phyloP scores from a whole-genome alignment of 192 early-diverging fungal species.

The Glomus cerebriforme region DNA sequence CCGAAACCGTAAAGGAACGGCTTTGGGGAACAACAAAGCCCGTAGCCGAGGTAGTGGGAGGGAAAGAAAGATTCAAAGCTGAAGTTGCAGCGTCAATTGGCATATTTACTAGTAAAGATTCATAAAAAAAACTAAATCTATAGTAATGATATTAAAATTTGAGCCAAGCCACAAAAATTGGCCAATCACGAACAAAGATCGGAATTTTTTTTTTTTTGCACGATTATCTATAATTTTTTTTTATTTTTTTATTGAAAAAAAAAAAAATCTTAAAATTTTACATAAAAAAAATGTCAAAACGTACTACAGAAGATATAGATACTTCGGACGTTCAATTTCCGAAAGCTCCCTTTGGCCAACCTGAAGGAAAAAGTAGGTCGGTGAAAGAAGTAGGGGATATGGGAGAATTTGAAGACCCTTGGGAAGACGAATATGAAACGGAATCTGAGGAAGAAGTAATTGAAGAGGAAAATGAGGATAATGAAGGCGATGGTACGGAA shows the following conservation, averaged over 20 bases:
- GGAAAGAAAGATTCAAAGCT: constrained; percentile 25
- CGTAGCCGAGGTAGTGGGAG: constrained; percentile 4
- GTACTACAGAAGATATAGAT: constrained; percentile 35
- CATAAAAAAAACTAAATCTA: background rate
- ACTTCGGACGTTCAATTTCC: background rate
- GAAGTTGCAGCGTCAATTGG: constrained; percentile 33
- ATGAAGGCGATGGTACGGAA: background rate
- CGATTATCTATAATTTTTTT: no score
- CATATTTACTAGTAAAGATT: constrained; percentile 1
- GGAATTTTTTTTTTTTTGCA: background rate
- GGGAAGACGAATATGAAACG: constrained; percentile 81
- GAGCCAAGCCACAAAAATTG: background rate
- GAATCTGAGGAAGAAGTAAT: constrained; percentile 48
- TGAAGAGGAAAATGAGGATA: background rate
- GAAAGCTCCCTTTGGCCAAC: constrained; percentile 24
- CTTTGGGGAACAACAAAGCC: constrained; percentile 31
- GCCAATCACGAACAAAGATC: background rate
- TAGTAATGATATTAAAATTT: background rate
- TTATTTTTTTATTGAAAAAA: background rate
- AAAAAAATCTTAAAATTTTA: background rate
- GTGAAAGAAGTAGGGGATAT: constrained; percentile 60
- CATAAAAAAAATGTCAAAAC: constrained; percentile 39
- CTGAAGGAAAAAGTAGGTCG: background rate
- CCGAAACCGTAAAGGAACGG: constrained; percentile 54
- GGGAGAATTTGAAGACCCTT: constrained; percentile 93